A percentile compares a stretch with the other conserved stretches of the same genome.
phyloP scores from a whole-genome alignment of 169 alveolate species.

The Eimeria zaria region DNA sequence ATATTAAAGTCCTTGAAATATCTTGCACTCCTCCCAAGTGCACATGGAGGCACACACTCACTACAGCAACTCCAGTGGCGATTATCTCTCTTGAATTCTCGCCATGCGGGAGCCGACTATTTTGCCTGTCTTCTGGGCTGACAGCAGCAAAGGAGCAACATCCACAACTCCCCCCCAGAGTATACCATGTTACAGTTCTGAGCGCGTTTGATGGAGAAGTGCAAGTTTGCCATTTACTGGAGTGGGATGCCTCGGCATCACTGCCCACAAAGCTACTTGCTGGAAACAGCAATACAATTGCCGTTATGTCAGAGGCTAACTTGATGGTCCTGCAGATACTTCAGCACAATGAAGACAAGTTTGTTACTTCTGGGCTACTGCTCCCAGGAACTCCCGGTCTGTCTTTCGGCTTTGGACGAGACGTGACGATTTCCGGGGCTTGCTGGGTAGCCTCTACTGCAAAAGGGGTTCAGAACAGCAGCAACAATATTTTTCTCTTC shows the following conservation, averaged over 20 bases:
- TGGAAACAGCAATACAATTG: neutral
- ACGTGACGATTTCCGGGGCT: conserved; percentile 23
- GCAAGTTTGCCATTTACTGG: conserved; percentile 19
- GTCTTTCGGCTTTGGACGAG: neutral
- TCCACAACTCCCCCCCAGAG: neutral
- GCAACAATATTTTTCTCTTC: conserved; percentile 5
- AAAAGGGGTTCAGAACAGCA: neutral
- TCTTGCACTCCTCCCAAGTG: conserved; percentile 37
- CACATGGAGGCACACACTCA: conserved; percentile 38
- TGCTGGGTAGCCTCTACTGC: conserved; percentile 34
- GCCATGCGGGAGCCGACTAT: conserved; percentile 58
- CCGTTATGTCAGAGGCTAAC: conserved; percentile 20
- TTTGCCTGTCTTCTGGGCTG: conserved; percentile 34
- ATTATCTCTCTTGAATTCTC: conserved; percentile 52
- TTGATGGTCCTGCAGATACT: conserved; percentile 31
- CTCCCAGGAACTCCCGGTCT: conserved; percentile 15
- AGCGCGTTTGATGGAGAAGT: conserved; percentile 20
- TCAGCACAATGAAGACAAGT: neutral
- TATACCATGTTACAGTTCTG: conserved; percentile 47
- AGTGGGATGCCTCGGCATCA: conserved; percentile 47
- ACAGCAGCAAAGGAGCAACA: neutral
- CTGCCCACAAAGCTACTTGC: conserved; percentile 28
- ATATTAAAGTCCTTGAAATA: conserved; percentile 14
- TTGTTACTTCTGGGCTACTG: conserved; percentile 33
- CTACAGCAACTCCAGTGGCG: neutral